Evolutionary conservation across 306 rosid species (phyloP).

Genomic region (Vachellia pachyceras): DNA sequence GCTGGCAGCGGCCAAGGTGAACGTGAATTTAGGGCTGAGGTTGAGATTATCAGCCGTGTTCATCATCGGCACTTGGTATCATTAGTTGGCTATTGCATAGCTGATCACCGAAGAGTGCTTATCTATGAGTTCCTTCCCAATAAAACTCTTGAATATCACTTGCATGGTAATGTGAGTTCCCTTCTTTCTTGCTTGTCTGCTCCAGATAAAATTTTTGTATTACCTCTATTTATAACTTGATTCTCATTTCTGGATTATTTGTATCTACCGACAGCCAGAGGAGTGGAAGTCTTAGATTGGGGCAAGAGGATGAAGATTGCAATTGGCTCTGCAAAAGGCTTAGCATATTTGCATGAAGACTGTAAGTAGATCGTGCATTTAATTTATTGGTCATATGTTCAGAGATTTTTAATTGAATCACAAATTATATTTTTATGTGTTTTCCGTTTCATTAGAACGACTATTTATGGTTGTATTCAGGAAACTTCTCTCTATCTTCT

Average conservation of each 20-base stretch:
- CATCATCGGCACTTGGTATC: slow-evolving; percentile 93
- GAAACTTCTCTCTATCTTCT: neutral
- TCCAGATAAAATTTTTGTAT: neutral
- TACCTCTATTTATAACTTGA: neutral
- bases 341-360: slow-evolving; percentile 90
- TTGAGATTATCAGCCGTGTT: slow-evolving; percentile 82
- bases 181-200: neutral
- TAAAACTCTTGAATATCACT: slow-evolving; percentile 82
- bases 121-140: slow-evolving; percentile 92
- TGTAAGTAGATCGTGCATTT: slow-evolving; percentile 58
- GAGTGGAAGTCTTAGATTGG: slow-evolving; percentile 80
- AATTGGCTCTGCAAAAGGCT: slow-evolving; percentile 88
- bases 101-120: slow-evolving; percentile 73
- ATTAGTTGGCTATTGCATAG: slow-evolving; percentile 80
- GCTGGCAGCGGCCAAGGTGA: slow-evolving; percentile 97
- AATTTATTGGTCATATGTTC: neutral
- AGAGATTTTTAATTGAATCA: neutral
- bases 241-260: slow-evolving; percentile 22
- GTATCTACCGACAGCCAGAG: slow-evolving; percentile 51
- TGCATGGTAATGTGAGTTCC: slow-evolving; percentile 72
- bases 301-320: slow-evolving; percentile 78
- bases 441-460: slow-evolving; percentile 16
- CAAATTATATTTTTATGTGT: neutral
- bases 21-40: slow-evolving; percentile 89
- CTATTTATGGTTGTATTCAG: neutral